Evolutionary conservation across 345 rosid genomes (phyloP), one percentile per base, ranked within the genome.

Genomic region (Rhizophora mangle): DNA sequence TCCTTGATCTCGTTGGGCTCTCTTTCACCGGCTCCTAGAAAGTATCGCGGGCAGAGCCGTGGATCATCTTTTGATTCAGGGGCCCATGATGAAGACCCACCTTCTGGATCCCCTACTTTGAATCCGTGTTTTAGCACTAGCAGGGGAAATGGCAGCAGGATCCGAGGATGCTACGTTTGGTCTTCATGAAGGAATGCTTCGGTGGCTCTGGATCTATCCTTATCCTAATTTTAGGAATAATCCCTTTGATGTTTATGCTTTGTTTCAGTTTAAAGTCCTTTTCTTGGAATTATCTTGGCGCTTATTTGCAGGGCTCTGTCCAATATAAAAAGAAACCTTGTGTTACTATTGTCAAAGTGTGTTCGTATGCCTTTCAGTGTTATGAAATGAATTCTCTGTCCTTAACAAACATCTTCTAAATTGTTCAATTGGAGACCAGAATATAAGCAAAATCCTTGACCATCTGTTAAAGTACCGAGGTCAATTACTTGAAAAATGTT

Each of bases 1-100:
- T 68, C 71, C 4, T 69, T 70, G 18, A 56, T 5, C 24, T 61
- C 60, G 13, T 53, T 74, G 0, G 56, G 32, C 27, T 26, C 32
- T 27, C 53, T 3, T 21, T 11, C 59, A 55, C 59, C 60, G 29
- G 15, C 4, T 29, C 46, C 68, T 1, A 26, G 55, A 24, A 64
- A 37, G 11, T 27, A 58, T 31, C 57, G 30, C 2, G 63, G 9
- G 58, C 37, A 68, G 61, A 71, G 74, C 51, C 62, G 63, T 8
- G 71, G 74, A 5, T 75, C 80, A 1, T 88, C 81, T 0, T 85
- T 77, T 62, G 84, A 81, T 68, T 84, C 83, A 1, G 53, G 72
- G 64, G 52, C 36, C 15, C 79, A 68, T 26, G 74, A 52, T 27
- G 78, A 82, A 27, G 81, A 76, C 49, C 62, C 39, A 16, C 22